phyloP scores from a whole-genome alignment of 306 rosid species.

The Quercus suber region DNA sequence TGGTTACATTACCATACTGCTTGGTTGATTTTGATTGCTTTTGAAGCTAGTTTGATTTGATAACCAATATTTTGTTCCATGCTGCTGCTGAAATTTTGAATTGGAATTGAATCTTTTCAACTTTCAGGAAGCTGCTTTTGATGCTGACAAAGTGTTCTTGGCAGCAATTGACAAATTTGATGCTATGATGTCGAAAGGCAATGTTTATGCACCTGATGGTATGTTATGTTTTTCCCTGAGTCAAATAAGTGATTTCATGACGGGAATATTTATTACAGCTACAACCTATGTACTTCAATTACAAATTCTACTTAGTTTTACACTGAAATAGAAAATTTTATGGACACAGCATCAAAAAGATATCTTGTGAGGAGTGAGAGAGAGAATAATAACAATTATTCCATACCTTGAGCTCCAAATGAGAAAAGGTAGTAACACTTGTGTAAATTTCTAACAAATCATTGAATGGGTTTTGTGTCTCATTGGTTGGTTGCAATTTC shows the following conservation, averaged over 20 bases:
- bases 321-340: background rate
- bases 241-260: background rate
- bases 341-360: no score
- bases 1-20: slow-evolving; percentile 2
- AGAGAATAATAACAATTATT: background rate
- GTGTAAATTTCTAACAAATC: background rate
- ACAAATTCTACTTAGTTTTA: background rate
- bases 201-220: slow-evolving; percentile 85
- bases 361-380: background rate
- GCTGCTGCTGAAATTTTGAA: slow-evolving; percentile 18
- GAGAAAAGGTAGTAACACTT: background rate
- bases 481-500: background rate
- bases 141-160: slow-evolving; percentile 89
- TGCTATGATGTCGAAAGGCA: slow-evolving; percentile 90
- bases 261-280: slow-evolving; percentile 10
- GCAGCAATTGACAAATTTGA: slow-evolving; percentile 97
- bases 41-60: slow-evolving; percentile 17
- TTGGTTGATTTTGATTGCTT: slow-evolving; percentile 20
- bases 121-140: slow-evolving; percentile 78
- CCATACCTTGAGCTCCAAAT: background rate
- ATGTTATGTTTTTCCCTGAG: slow-evolving; percentile 7
- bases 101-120: slow-evolving; percentile 16
- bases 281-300: background rate
- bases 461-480: background rate
- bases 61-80: background rate